Evolutionary conservation across 176 grass and related monocot species (phyloP), one percentile per base, ranked within the genome.

Genomic region (Lolium multiflorum): DNA sequence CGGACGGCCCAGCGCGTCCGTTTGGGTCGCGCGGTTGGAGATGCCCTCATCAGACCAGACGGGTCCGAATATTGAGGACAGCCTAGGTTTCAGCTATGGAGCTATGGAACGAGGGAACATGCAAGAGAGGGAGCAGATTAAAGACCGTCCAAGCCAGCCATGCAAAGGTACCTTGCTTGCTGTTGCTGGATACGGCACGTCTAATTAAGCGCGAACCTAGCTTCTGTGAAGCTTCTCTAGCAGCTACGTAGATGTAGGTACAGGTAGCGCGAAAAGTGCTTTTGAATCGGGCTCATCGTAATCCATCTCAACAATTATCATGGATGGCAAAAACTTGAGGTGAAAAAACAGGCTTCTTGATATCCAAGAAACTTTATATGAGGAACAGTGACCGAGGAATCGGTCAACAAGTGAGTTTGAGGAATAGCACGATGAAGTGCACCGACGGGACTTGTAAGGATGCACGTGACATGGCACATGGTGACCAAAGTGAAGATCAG

Each of bases 161-260:
- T 76, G 56, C 81, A 78, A 88, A 39, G 72, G 78, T 77, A 43
- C 71, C 83, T 84, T 81, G 82, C 77, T 85, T 67, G 51, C 48
- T 52, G 26, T 16, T 28, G 61, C 62, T 83, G 21, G 68, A 56
- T 31, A 77, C 39, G 65, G 20, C 87, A 54, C 74, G 2, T 50
- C 37, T 77, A 6, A 44, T 60, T 46, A 62, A 16, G 13, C 8
- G 26, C 43, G 20, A 41, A 35, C 31, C 31, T 35, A 35, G 31
- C 31, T 35, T 35, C 31, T 35, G 2, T 41, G 20, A 60, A 44
- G 54, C 76, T 31, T 58, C 31, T 35, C 3, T 60, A 60, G 51
- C 15, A 17, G 52, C 52, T 35, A 35, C 31, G 31, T 48, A 17
- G 16, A 6, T 56, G 1, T 16, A 56, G 16, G 16, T 56, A 54